Conservation (phyloP, 306 rosid species). For the Quercus glauca region DNA sequence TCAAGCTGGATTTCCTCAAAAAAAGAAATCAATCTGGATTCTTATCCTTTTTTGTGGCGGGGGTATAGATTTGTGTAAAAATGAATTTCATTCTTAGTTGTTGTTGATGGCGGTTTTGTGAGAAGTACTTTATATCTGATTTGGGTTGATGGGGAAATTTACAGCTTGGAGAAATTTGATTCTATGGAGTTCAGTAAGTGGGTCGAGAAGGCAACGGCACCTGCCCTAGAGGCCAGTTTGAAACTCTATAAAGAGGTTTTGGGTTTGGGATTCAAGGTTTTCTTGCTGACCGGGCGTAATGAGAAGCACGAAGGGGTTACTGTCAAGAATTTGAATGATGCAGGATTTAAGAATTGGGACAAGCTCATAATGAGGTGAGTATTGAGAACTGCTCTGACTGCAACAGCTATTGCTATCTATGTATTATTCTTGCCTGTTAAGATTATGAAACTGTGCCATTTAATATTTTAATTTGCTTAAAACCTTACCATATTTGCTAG, state of each 20-base stretch:
- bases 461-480: background rate
- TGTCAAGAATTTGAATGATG: conserved; percentile 61
- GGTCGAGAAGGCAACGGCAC: conserved; percentile 70
- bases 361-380: conserved; percentile 75
- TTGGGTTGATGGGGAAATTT: conserved; percentile 20
- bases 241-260: conserved; percentile 69
- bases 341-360: conserved; percentile 75
- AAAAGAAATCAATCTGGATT: too few species aligned
- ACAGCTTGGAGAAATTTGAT: conserved; percentile 66
- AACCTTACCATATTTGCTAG: background rate
- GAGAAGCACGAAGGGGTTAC: conserved; percentile 64
- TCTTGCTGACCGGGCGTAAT: conserved; percentile 82
- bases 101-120: background rate
- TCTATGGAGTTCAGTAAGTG: conserved; percentile 57
- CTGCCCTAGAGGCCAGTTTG: conserved; percentile 65
- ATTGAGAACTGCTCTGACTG: background rate
- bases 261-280: conserved; percentile 68
- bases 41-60: too few species aligned
- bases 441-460: background rate
- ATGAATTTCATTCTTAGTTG: conserved; percentile 1
- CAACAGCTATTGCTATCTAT: background rate
- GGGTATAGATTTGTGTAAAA: background rate
- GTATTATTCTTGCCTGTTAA: background rate
- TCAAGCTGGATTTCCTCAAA: too few species aligned
- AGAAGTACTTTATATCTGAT: background rate